Base-by-base conservation (phyloP, 163 green algal species). In the Chlamydomonas reinhardtii region DNA sequence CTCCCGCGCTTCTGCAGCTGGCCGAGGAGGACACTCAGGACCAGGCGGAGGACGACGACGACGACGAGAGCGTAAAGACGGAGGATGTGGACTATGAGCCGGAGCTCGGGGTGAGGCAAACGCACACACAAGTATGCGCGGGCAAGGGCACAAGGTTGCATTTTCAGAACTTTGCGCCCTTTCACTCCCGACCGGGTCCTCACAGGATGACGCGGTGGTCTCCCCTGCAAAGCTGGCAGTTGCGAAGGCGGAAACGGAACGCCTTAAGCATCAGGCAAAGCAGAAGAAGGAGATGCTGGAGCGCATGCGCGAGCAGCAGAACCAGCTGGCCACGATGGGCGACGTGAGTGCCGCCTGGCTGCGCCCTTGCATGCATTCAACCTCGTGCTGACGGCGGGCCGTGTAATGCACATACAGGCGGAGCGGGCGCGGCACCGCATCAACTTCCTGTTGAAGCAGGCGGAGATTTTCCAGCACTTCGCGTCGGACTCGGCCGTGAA, bases 391-490 rank as follows among this genome's bases (percentile, higher is more conserved):
- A 29, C 17, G 61, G 61, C 19, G 61, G 29, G 64, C 64, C 5
- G 25, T 37, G 0, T 54, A 29, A 64, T 19, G 9, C 19, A 14
- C 48, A 56, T 56, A 56, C 93, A 98, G 94, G 95, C 91, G 8
- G 95, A 94, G 16, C 90, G 94, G 17, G 94, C 93, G 22, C 90
- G 93, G 71, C 94, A 95, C 81, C 94, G 98, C 14, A 90, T 99
- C 34, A 92, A 98, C 37, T 99, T 99, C 89, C 89, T 99, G 84
- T 92, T 99, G 52, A 94, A 97, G 72, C 98, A 99, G 84, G 98
- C 98, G 6, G 98, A 99, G 92, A 96, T 99, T 27, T 99, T 99
- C 85, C 96, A 99, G 93, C 98, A 99, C 83, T 99, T 99, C 92
- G 96, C 95, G 25, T 96, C 94, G 22, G 89, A 87, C 61, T 35